These are phyloP conservation scores for Alternaria brassicicola DNA, from an alignment of 2,329 filamentous ascomycete species.

Conservation along the genomic window DNA sequence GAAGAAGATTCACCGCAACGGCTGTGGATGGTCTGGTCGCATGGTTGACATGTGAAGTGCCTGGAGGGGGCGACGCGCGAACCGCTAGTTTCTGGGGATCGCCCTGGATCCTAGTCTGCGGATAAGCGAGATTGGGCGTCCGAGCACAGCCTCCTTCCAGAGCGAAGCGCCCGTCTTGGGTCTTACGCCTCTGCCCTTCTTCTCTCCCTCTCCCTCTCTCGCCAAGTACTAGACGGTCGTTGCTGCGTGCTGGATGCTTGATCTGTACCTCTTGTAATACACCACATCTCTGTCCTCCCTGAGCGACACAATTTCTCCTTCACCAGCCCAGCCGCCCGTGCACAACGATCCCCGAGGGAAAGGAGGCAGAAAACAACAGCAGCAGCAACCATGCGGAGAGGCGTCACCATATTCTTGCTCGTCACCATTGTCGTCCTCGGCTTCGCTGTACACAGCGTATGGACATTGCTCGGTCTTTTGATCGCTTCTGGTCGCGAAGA, in stretches of 20 bases:
- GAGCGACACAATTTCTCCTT: slow-evolving; percentile 4
- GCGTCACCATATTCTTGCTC: slow-evolving; percentile 67
- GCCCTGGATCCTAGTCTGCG: background rate
- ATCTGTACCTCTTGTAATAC: slow-evolving; percentile 15
- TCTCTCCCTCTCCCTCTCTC: slow-evolving; percentile 19
- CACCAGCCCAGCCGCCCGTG: slow-evolving; percentile 2
- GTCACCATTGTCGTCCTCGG: slow-evolving; percentile 68
- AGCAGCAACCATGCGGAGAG: slow-evolving; percentile 61
- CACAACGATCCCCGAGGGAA: slow-evolving; percentile 18
- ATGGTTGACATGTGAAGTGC: slow-evolving; percentile 17
- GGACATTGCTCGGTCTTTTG: slow-evolving; percentile 72
- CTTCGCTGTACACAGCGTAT: slow-evolving; percentile 70
- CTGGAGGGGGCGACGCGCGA: background rate
- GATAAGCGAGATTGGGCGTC: slow-evolving; percentile 27
- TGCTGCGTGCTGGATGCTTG: slow-evolving; percentile 20
- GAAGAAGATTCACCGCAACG: background rate
- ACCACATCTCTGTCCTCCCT: slow-evolving; percentile 10
- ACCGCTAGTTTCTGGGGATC: background rate
- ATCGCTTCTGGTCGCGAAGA: slow-evolving; percentile 70
- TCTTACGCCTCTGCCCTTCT: slow-evolving; percentile 14
- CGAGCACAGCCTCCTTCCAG: slow-evolving; percentile 26
- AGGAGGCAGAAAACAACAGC: slow-evolving; percentile 26
- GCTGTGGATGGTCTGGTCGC: background rate
- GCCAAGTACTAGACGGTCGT: slow-evolving; percentile 19
- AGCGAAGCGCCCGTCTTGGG: slow-evolving; percentile 20